Percentiles rank a stretch among this genome's conserved stretches.
Conservation (phyloP, 2,329 filamentous ascomycete species). For the Botrytis elliptica region DNA sequence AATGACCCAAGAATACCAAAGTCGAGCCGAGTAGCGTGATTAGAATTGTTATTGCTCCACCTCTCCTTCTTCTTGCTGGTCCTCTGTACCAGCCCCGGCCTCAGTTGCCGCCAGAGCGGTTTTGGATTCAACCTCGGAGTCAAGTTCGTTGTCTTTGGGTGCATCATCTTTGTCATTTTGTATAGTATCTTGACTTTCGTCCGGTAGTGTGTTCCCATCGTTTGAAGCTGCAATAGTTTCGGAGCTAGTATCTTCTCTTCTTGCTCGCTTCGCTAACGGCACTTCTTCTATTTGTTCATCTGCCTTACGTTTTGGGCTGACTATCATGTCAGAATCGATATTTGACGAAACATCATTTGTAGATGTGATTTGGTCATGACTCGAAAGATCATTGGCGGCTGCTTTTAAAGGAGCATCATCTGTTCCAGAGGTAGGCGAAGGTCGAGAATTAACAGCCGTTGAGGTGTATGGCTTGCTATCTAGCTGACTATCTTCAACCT, state of each 20-base stretch:
- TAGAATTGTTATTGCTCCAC: conserved; percentile 7
- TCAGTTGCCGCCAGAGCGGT: background rate
- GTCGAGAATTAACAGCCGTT: conserved; percentile 1
- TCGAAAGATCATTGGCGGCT: conserved; percentile 34
- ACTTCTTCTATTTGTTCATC: conserved; percentile 15
- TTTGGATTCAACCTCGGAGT: background rate
- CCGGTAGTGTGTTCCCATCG: background rate
- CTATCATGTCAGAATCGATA: background rate
- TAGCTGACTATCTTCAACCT: conserved; percentile 22
- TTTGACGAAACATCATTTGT: conserved; percentile 19
- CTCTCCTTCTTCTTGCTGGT: conserved; percentile 10
- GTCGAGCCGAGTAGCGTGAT: background rate
- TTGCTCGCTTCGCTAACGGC: conserved; percentile 9
- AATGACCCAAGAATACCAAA: conserved; percentile 3
- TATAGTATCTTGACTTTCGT: background rate
- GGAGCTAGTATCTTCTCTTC: background rate
- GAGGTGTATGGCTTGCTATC: background rate
- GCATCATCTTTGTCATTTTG: background rate
- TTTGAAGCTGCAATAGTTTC: background rate
- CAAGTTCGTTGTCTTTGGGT: background rate
- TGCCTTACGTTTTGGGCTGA: conserved; percentile 21
- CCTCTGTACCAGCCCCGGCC: background rate
- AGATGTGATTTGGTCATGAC: conserved; percentile 21
- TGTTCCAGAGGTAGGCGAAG: conserved; percentile 22
- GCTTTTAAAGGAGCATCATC: conserved; percentile 33